Percentiles rank a stretch among this genome's conserved stretches.
phyloP scores from a whole-genome alignment of 1,139 yeast species.

The Geotrichum klebahnii region DNA sequence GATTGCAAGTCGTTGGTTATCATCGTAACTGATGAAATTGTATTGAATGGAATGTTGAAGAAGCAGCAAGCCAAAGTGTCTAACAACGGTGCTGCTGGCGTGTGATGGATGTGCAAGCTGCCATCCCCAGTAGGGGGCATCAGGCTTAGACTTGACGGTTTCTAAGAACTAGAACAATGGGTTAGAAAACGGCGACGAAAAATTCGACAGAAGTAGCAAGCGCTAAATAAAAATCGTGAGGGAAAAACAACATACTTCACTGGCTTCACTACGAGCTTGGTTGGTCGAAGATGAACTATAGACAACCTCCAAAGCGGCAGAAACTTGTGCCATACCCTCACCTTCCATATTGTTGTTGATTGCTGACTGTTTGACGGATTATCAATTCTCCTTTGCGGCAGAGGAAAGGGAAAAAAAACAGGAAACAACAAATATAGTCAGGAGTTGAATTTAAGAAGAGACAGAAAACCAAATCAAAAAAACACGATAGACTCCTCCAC shows the following conservation, averaged over 20 bases:
- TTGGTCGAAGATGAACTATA: constrained; percentile 71
- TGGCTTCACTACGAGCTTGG: constrained; percentile 41
- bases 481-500: neutral
- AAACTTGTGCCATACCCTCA: constrained; percentile 43
- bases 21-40: constrained; percentile 54
- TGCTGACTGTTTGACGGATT: neutral
- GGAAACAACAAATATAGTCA: neutral
- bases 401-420: neutral
- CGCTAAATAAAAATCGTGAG: neutral
- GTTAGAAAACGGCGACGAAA: neutral
- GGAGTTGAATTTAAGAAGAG: neutral
- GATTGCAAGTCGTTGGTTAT: constrained; percentile 63
- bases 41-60: constrained; percentile 66
- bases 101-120: constrained; percentile 68
- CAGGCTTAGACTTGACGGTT: constrained; percentile 66
- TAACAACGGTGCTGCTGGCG: constrained; percentile 62
- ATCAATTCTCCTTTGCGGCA: constrained; percentile 3
- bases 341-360: constrained; percentile 27
- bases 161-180: constrained; percentile 56
- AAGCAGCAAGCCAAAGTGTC: constrained; percentile 85
- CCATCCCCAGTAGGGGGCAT: constrained; percentile 91
- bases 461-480: neutral
- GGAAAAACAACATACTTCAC: constrained; percentile 29
- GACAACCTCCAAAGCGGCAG: constrained; percentile 71
- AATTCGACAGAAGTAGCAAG: neutral